Evolutionary conservation across 352 stramenopile species (phyloP), one percentile per base, ranked within the genome.

Genomic region (Globisporangium rhizosaccharum): DNA sequence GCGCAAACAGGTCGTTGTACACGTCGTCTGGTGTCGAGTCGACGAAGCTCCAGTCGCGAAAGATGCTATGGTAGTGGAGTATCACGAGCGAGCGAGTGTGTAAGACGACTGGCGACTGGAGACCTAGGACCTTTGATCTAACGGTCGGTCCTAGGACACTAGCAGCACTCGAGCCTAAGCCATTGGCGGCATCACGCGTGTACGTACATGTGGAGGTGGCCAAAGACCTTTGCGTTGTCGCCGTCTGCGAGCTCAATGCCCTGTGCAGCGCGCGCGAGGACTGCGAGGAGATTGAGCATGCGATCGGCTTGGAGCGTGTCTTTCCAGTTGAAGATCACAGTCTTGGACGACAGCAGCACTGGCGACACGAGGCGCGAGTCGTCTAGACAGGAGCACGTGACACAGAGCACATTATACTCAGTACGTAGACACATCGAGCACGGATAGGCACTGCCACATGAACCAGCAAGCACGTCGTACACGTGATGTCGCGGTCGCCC

Each of bases 311-410:
- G 83, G 1, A 95, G 59, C 71, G 82, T 91, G 62, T 95, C 85
- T 61, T 94, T 94, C 85, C 85, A 94, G 67, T 94, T 94, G 62
- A 94, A 94, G n/a, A 94, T 67, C 41, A 94, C 85, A 0, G 84
- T 83, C 55, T 94, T 94, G 25, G 85, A 94, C 23, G 85, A 65
- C n/a, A 94, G 64, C 52, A 94, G 67, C 44, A 94, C 82, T 2
- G 85, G 85, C 26, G 85, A 93, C 58, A 94, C 83, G 25, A 94
- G 70, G 51, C 83, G 66, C 56, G 83, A 94, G 59, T 94, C 85
- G 52, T 94, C 76, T 88, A 55, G 9, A 56, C 49, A 59, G 10
- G 54, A 18, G 15, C 20, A 25, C 52, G 50, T 15, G 4, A 37
- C 10, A 7, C 9, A 25, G 18, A 30, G 12, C 10, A 3, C 41